These are phyloP conservation scores for Zymoseptoria pseudotritici DNA, from an alignment of 2,329 filamentous ascomycete species.

Conservation along the genomic window DNA sequence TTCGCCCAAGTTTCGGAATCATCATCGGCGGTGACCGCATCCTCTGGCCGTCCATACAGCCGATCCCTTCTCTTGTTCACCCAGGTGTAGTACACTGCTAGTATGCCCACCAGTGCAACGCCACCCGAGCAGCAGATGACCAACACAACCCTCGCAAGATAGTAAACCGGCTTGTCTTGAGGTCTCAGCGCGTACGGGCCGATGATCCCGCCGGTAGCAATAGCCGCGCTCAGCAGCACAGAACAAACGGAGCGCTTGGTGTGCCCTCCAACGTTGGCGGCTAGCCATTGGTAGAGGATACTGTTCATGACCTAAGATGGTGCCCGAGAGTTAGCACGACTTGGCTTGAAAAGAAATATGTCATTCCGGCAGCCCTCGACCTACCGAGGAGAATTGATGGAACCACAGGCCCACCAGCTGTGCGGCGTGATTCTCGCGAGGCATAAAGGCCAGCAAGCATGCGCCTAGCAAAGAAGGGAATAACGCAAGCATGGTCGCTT, in stretches of 20 bases:
- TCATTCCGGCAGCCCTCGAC: neutral
- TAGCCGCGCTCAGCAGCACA: constrained; percentile 39
- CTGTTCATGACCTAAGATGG: constrained; percentile 1
- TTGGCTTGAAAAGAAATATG: neutral
- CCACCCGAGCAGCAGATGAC: constrained; percentile 28
- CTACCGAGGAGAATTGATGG: constrained; percentile 28
- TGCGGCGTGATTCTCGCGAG: constrained; percentile 37
- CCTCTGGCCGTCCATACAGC: constrained; percentile 2
- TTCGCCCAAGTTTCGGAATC: constrained; percentile 6
- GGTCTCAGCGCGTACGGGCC: constrained; percentile 34
- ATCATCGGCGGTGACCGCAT: constrained; percentile 4
- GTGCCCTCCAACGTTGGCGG: constrained; percentile 57
- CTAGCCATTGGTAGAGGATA: constrained; percentile 25
- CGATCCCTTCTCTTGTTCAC: constrained; percentile 11
- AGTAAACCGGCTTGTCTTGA: constrained; percentile 31
- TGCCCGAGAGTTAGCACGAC: neutral
- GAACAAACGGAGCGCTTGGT: constrained; percentile 55
- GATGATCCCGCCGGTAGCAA: constrained; percentile 35
- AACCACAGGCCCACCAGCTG: constrained; percentile 35
- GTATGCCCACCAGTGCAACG: constrained; percentile 33
- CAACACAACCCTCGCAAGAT: constrained; percentile 38
- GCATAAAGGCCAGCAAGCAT: constrained; percentile 24
- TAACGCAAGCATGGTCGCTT: constrained; percentile 17
- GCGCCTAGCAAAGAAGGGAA: constrained; percentile 15
- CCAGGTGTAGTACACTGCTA: constrained; percentile 35